Evolutionary conservation across 2,329 filamentous ascomycete species (phyloP).

Genomic region (Aphanoascus verrucosus): DNA sequence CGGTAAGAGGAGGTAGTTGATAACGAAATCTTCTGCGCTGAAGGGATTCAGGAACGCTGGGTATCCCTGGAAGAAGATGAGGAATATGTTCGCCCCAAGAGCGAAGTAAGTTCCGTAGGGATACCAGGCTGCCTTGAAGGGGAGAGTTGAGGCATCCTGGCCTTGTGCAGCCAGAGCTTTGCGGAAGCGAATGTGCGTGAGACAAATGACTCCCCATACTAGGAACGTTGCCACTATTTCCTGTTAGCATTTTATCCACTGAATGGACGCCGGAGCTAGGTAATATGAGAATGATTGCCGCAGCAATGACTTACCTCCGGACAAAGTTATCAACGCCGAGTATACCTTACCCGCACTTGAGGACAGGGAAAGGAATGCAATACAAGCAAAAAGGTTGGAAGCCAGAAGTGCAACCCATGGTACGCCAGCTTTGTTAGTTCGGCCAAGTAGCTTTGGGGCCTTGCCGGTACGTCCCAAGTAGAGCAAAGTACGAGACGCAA

Average conservation of each 20-base stretch:
- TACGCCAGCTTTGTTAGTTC: conserved; percentile 54
- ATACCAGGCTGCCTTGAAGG: conserved; percentile 41
- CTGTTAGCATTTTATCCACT: background rate
- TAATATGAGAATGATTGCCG: background rate
- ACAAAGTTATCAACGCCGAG: conserved; percentile 26
- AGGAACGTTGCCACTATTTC: conserved; percentile 31
- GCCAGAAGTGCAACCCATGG: conserved; percentile 52
- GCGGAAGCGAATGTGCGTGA: conserved; percentile 36
- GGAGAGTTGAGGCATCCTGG: conserved; percentile 33
- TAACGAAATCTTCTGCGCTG: conserved; percentile 41
- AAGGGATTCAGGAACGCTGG: conserved; percentile 43
- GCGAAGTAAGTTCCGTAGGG: conserved; percentile 43
- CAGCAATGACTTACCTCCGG: conserved; percentile 21
- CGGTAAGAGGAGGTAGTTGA: conserved; percentile 46
- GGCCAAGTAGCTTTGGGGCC: conserved; percentile 58
- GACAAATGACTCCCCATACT: conserved; percentile 32
- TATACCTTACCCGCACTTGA: conserved; percentile 25
- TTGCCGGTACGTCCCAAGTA: conserved; percentile 66
- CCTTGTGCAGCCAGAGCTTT: conserved; percentile 30
- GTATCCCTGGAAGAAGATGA: conserved; percentile 46
- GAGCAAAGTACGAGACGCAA: conserved; percentile 61
- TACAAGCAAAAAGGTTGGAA: conserved; percentile 57
- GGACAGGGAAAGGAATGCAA: conserved; percentile 26
- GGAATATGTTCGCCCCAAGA: conserved; percentile 38
- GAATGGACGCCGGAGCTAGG: background rate